Percentiles rank a stretch among this genome's conserved stretches.
phyloP scores from a whole-genome alignment of 495 filamentous ascomycete genomes.

The Recurvomyces mirabilis region DNA sequence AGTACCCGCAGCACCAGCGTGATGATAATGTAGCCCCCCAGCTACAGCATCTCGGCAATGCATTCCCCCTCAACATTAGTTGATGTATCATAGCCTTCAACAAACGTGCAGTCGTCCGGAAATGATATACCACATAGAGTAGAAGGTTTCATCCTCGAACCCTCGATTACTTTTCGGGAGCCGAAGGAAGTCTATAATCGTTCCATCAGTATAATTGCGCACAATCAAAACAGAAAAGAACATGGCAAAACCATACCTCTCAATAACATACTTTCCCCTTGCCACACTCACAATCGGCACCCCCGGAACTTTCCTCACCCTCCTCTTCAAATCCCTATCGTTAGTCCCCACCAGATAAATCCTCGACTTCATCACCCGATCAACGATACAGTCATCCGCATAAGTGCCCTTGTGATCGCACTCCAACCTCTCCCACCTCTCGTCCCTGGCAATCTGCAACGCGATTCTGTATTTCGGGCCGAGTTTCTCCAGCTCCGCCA shows the following conservation, averaged over 20 bases:
- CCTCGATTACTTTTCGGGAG: too few relatives aligned
- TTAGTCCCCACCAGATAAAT: slow-evolving; percentile 88
- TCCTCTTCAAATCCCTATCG: slow-evolving; percentile 67
- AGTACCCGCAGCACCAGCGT: too few relatives aligned
- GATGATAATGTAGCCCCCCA: too few relatives aligned
- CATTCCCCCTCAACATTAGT: too few relatives aligned
- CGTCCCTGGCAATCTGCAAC: slow-evolving; percentile 81
- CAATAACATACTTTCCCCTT: slow-evolving; percentile 81
- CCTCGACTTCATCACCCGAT: slow-evolving; percentile 65
- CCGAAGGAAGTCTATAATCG: too few relatives aligned
- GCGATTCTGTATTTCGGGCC: slow-evolving; percentile 84
- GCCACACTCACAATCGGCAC: slow-evolving; percentile 63
- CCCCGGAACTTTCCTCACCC: slow-evolving; percentile 70
- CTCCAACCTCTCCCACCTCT: slow-evolving; percentile 69
- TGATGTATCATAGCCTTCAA: too few relatives aligned
- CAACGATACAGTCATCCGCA: slow-evolving; percentile 93
- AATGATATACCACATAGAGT: too few relatives aligned
- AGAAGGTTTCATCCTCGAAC: too few relatives aligned
- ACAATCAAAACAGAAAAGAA: too few relatives aligned
- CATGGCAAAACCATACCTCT: slow-evolving; percentile 32
- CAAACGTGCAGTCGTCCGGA: too few relatives aligned
- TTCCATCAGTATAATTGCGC: too few relatives aligned
- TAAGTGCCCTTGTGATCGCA: slow-evolving; percentile 87
- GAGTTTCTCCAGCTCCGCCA: slow-evolving; percentile 82
- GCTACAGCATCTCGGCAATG: too few relatives aligned